Evolutionary conservation across 148 eudicot species (phyloP).

Genomic region (Chenopodium quinoa): DNA sequence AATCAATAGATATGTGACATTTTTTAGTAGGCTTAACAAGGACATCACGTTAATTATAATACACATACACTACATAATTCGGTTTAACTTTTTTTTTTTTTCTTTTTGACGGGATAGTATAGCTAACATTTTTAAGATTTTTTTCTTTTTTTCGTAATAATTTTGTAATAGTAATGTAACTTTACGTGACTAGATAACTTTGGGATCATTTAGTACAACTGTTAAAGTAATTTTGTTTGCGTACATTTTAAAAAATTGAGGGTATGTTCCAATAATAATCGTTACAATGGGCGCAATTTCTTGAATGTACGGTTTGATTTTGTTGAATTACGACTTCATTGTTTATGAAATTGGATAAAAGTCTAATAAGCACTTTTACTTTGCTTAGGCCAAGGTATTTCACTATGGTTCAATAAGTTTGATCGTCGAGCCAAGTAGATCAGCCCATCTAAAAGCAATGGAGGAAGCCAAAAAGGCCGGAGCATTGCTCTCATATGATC

Average conservation of each 20-base stretch:
- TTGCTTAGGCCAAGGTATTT: constrained; percentile 58
- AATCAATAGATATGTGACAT: too few species aligned
- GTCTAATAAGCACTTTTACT: too few species aligned
- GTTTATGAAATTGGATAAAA: too few species aligned
- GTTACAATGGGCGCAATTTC: too few species aligned
- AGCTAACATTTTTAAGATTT: too few species aligned
- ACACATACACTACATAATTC: too few species aligned
- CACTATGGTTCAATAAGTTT: constrained; percentile 88
- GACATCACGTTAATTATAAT: too few species aligned
- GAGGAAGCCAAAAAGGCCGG: constrained; percentile 83
- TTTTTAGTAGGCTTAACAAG: too few species aligned
- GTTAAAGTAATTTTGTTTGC: background rate
- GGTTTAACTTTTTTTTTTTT: too few species aligned
- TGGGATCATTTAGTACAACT: background rate
- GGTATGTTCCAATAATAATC: background rate
- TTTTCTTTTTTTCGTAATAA: too few species aligned
- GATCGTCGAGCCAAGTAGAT: constrained; percentile 90
- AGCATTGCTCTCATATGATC: constrained; percentile 79
- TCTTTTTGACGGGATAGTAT: too few species aligned
- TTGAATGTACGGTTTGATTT: background rate
- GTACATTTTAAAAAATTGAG: background rate
- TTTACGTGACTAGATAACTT: background rate
- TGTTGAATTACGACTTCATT: background rate
- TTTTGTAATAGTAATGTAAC: too few species aligned
- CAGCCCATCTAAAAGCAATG: constrained; percentile 89